Conservation (phyloP, 2,329 filamentous ascomycete genomes). For the Berkeleyomyces rouxiae region DNA sequence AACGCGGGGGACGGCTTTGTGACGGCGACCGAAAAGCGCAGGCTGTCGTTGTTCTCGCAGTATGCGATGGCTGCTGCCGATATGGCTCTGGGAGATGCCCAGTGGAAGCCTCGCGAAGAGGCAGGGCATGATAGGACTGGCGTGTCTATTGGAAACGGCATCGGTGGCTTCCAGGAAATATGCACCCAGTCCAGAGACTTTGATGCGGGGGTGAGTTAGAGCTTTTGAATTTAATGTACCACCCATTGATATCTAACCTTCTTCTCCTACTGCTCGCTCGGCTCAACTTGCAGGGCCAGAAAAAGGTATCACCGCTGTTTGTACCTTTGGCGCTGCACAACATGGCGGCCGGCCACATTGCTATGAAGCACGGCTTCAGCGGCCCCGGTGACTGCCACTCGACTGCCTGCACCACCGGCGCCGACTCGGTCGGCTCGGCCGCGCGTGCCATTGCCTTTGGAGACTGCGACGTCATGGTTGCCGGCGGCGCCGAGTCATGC, state of each 20-base stretch:
- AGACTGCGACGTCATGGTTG: constrained; percentile 88
- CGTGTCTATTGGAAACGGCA: constrained; percentile 85
- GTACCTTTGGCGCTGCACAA: constrained; percentile 90
- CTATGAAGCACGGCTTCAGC: constrained; percentile 77
- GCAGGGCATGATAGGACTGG: constrained; percentile 58
- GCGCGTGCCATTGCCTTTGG: constrained; percentile 81
- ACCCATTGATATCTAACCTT: background rate
- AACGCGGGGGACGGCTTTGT: constrained; percentile 35
- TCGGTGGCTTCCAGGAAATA: constrained; percentile 83
- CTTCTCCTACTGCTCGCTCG: background rate
- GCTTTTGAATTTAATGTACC: background rate
- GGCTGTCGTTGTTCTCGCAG: constrained; percentile 83
- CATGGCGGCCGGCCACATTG: constrained; percentile 82
- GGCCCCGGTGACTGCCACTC: constrained; percentile 87
- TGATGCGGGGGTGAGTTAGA: constrained; percentile 44
- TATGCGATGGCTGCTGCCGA: constrained; percentile 76
- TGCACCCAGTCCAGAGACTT: constrained; percentile 70
- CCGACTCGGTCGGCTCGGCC: constrained; percentile 87
- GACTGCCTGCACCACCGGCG: constrained; percentile 90
- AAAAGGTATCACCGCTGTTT: constrained; percentile 82
- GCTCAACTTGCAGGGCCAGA: constrained; percentile 54
- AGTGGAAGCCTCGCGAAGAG: constrained; percentile 49
- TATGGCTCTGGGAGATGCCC: constrained; percentile 72
- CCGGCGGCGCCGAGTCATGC: constrained; percentile 89
- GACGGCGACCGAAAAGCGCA: constrained; percentile 39